These are phyloP conservation scores for Mariannaea elegans DNA, from an alignment of 2,329 filamentous ascomycete species.

Conservation along the genomic window DNA sequence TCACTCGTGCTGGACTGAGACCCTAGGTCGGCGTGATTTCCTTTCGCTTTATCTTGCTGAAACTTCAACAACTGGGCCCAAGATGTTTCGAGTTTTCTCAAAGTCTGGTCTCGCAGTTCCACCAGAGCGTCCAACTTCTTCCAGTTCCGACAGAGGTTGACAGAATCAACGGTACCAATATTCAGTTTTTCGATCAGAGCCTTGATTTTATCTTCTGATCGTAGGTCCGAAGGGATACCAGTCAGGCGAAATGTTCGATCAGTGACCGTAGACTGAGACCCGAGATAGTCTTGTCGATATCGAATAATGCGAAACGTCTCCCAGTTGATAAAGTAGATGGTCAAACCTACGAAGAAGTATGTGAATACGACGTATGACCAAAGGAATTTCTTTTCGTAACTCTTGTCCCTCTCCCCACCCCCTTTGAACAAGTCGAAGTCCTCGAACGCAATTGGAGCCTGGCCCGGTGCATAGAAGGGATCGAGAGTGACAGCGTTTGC, in stretches of 20 bases:
- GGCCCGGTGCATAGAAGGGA: conserved; percentile 18
- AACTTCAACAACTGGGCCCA: conserved; percentile 74
- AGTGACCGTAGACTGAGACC: conserved; percentile 93
- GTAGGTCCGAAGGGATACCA: conserved; percentile 81
- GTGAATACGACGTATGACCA: conserved; percentile 97
- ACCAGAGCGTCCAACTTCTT: conserved; percentile 80
- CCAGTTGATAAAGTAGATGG: conserved; percentile 82
- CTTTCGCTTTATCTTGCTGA: conserved; percentile 32
- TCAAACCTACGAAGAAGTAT: conserved; percentile 87
- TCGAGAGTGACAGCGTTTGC: conserved; percentile 2
- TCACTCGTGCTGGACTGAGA: conserved; percentile 29
- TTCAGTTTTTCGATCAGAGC: conserved; percentile 86
- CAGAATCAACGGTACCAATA: conserved; percentile 89
- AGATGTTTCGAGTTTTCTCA: conserved; percentile 81
- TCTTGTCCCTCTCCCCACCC: conserved; percentile 46
- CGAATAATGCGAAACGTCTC: conserved; percentile 88
- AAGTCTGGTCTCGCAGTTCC: conserved; percentile 67
- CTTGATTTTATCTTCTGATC: conserved; percentile 84
- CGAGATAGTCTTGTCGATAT: conserved; percentile 88
- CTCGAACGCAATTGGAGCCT: conserved; percentile 23
- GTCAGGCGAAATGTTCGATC: conserved; percentile 93
- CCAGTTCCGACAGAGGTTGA: conserved; percentile 90
- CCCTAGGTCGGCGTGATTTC: background rate
- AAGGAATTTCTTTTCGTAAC: conserved; percentile 64
- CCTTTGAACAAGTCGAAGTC: conserved; percentile 38